These are phyloP conservation scores for Aspergillus brunneoviolaceus DNA, from an alignment of 2,329 filamentous ascomycete genomes.

Conservation along the genomic window DNA sequence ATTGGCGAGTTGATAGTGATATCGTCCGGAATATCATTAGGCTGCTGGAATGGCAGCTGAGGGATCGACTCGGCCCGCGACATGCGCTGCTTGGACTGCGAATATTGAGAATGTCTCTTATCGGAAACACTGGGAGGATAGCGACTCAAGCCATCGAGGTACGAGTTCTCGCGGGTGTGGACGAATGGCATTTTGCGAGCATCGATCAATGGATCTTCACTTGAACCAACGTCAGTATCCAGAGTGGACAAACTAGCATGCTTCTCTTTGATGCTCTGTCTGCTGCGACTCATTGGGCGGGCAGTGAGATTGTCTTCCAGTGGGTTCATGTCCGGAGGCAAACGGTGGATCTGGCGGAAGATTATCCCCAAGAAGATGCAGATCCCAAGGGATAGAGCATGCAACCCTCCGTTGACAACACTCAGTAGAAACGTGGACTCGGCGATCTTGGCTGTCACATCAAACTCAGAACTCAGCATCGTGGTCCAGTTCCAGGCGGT, in stretches of 20 bases:
- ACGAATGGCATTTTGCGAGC: constrained; percentile 69
- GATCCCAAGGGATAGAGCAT: constrained; percentile 67
- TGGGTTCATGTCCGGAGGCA: constrained; percentile 95
- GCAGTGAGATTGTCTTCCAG: constrained; percentile 82
- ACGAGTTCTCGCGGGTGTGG: constrained; percentile 69
- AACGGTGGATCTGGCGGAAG: constrained; percentile 76
- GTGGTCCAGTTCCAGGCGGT: constrained; percentile 63
- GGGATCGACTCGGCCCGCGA: constrained; percentile 35
- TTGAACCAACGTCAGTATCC: constrained; percentile 37
- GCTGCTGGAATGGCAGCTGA: constrained; percentile 30
- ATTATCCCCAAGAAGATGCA: constrained; percentile 73
- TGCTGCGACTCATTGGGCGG: constrained; percentile 71
- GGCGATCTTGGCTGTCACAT: constrained; percentile 60
- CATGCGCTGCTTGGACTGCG: constrained; percentile 41
- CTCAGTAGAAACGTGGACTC: constrained; percentile 68
- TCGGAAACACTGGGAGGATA: constrained; percentile 51
- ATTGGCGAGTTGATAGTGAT: constrained; percentile 27
- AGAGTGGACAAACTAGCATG: constrained; percentile 56
- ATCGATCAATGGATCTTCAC: constrained; percentile 45
- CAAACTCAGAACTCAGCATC: constrained; percentile 57
- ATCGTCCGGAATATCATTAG: constrained; percentile 30
- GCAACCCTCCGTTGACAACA: constrained; percentile 63
- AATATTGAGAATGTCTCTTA: constrained; percentile 50
- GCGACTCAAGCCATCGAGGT: constrained; percentile 55
- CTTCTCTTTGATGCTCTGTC: constrained; percentile 62